Conservation (phyloP, 495 filamentous ascomycete species). For the Pyrenopolyporus hunteri region DNA sequence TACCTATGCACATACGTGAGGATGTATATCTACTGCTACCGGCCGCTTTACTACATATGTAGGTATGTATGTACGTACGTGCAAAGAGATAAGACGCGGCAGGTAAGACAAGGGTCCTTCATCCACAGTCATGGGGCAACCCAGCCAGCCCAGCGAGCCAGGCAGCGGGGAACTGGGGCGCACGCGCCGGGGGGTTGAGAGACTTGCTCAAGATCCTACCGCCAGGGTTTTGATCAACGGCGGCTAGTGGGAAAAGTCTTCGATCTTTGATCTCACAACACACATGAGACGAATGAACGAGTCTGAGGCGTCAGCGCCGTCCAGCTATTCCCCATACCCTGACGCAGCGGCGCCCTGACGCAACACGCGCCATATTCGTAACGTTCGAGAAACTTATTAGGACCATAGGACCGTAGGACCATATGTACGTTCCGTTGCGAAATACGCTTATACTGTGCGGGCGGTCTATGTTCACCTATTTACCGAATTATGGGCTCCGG, state of each 20-base stretch:
- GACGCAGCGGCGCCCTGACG: no score
- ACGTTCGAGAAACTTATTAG: no score
- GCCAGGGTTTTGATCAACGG: conserved; percentile 39
- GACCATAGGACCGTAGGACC: no score
- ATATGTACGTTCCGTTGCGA: no score
- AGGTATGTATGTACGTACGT: no score
- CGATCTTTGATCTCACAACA: conserved; percentile 40
- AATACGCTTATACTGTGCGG: conserved; percentile 17
- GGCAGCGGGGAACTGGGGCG: conserved; percentile 40
- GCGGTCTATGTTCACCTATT: conserved; percentile 9
- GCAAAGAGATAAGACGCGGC: conserved; percentile 22
- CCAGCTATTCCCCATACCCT: conserved; percentile 3
- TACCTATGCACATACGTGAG: not conserved
- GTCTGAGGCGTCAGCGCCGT: conserved; percentile 15
- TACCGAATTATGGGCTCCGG: not conserved
- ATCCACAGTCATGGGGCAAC: conserved; percentile 36
- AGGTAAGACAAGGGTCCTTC: conserved; percentile 37
- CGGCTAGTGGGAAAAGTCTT: conserved; percentile 38
- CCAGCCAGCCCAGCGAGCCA: conserved; percentile 23
- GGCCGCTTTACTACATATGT: conserved; percentile 16
- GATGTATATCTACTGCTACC: conserved; percentile 7
- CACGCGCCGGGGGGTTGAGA: conserved; percentile 32
- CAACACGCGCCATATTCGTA: no score
- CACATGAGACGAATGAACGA: conserved; percentile 31
- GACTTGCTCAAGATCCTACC: conserved; percentile 34